Percentiles rank a stretch among this genome's conserved stretches.
These are phyloP conservation scores for Lipomyces yamanashiensis DNA, from an alignment of 805 yeast species.

Conservation along the genomic window DNA sequence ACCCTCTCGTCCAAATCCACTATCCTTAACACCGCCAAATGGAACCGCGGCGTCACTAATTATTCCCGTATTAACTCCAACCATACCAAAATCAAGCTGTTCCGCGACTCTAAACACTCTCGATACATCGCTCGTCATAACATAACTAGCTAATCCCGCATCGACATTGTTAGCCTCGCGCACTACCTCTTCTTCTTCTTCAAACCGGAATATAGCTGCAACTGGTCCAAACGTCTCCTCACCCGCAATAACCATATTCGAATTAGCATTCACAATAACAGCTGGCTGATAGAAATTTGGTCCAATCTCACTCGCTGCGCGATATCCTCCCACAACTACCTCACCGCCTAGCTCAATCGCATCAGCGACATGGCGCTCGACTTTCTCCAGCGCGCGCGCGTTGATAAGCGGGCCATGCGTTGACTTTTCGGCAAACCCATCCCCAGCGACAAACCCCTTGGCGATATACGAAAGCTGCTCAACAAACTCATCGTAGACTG, in stretches of 20 bases:
- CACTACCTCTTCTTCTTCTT: slow-evolving; percentile 66
- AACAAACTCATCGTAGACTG: slow-evolving; percentile 66
- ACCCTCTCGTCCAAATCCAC: slow-evolving; percentile 76
- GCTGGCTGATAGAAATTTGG: slow-evolving; percentile 71
- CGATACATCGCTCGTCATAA: slow-evolving; percentile 61
- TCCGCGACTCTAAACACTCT: slow-evolving; percentile 67
- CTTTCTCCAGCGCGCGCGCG: slow-evolving; percentile 64
- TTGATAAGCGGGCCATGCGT: slow-evolving; percentile 82
- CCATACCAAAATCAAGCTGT: slow-evolving; percentile 76
- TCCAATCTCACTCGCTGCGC: slow-evolving; percentile 56
- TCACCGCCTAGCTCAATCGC: slow-evolving; percentile 70
- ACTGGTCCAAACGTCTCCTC: slow-evolving; percentile 87
- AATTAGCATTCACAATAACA: slow-evolving; percentile 62
- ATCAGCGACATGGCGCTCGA: slow-evolving; percentile 64
- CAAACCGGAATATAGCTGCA: slow-evolving; percentile 69
- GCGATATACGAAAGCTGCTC: slow-evolving; percentile 55
- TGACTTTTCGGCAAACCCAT: slow-evolving; percentile 60
- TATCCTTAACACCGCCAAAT: slow-evolving; percentile 66
- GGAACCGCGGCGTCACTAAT: slow-evolving; percentile 61
- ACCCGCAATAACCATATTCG: slow-evolving; percentile 58
- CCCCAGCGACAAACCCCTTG: slow-evolving; percentile 58
- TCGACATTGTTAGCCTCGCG: slow-evolving; percentile 65
- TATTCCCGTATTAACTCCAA: slow-evolving; percentile 77
- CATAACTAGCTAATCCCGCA: slow-evolving; percentile 79
- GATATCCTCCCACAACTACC: slow-evolving; percentile 63